Evolutionary conservation across 805 yeast genomes (phyloP), one percentile per base, ranked within the genome.

Genomic region (Wickerhamomyces canadensis): DNA sequence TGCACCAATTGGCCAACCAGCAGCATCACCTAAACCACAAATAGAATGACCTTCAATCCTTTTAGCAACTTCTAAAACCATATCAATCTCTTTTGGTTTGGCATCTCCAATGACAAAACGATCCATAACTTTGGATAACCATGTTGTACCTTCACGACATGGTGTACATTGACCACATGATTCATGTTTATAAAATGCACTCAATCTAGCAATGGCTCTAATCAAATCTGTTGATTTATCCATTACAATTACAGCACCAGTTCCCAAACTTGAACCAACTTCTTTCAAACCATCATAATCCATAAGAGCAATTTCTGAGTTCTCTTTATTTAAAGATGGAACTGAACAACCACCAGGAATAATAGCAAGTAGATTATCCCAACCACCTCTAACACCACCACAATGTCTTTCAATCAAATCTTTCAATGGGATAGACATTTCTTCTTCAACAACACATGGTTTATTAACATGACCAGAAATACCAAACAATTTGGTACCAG

Each of bases 161-260:
- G 95, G 95, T 4, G 95, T 86, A 69, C 95, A 86, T 67, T 86
- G 95, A 42, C 95, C 95, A 67, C 95, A 86, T 7, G 93, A 82
- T 70, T 86, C 95, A 65, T 86, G 95, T 68, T 82, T 84, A 70
- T 84, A 86, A 62, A 86, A 86, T 31, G 84, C 78, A 31, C 91
- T 63, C 55, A 86, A 76, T 62, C 95, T 74, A 64, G 86, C 94
- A 59, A 86, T 86, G 49, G 91, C 93, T 47, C 87, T 74, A 44
- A 86, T 77, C 37, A 86, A 77, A 60, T 86, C 95, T 27, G 94
- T 83, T 52, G 80, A 78, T 68, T 84, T 82, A 70, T 85, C 83
- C 85, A 86, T 79, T 43, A 86, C 95, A 60, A 86, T 86, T 40
- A 86, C 95, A 13, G 95, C 95, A 27, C 95, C 95, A 34, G 95